phyloP scores from a whole-genome alignment of 2,329 filamentous ascomycete species.

The Colletotrichum magnum region DNA sequence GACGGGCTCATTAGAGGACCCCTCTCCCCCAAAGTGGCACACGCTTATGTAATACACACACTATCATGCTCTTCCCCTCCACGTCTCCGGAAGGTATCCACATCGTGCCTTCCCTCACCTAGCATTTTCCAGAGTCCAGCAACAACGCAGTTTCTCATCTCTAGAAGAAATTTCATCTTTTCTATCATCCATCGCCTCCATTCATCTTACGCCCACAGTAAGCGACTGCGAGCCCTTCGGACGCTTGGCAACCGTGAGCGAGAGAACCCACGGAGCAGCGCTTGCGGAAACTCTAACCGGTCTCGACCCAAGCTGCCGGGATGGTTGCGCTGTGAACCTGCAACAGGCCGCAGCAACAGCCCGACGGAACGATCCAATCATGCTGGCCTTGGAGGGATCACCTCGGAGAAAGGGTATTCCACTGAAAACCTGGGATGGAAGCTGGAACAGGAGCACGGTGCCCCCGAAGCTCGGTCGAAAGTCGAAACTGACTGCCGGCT shows the following conservation, averaged over 20 bases:
- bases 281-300: conserved; percentile 18
- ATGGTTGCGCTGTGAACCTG: conserved; percentile 26
- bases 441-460: conserved; percentile 15
- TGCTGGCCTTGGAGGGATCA: neutral
- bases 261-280: neutral
- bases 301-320: conserved; percentile 35
- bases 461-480: conserved; percentile 26
- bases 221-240: too few species aligned
- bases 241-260: neutral
- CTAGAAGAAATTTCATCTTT: too few species aligned
- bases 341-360: neutral
- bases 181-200: too few species aligned
- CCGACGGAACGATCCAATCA: neutral
- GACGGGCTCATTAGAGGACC: too few species aligned
- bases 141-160: too few species aligned
- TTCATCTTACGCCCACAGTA: too few species aligned
- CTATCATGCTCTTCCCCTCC: neutral
- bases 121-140: too few species aligned
- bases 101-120: too few species aligned
- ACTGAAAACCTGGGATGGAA: neutral
- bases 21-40: neutral
- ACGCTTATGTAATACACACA: conserved; percentile 4
- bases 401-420: too few species aligned
- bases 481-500: conserved; percentile 25
- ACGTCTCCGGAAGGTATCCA: too few species aligned